Evolutionary conservation across 23 red algal genomes (phyloP), one percentile per base, ranked within the genome.

Genomic region (Cyanidium caldarium): DNA sequence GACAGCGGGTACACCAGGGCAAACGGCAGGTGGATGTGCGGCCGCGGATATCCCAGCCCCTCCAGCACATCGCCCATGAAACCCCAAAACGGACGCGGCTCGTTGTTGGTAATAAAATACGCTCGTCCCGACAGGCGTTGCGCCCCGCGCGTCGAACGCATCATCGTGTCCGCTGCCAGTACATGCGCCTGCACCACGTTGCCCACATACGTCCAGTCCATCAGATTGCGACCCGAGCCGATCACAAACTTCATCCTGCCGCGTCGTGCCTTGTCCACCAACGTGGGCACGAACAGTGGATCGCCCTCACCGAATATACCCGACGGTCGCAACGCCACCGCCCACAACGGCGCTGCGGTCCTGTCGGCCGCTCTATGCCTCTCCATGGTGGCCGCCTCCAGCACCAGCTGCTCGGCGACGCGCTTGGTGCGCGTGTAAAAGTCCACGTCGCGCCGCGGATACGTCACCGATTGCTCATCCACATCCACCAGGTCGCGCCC

Each of bases 41-140:
- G 87, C 34, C 46, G 45, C 1, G 79, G 77, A 40, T 94, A 94
- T 0, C 87, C 87, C 15, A 94, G 67, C 15, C 74, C 74, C 28
- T 65, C 68, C 5, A 94, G 72, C 2, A 94, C 66, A 67, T 72
- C 41, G 1, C 87, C 80, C 1, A 68, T 38, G 30, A 85, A 79
- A 19, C 77, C 80, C 87, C 87, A 94, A 66, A 94, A 94, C 10
- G 68, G 70, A 39, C 75, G 76, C 31, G 87, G 67, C 44, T 94
- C 87, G 35, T 84, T 79, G 38, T 94, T 94, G 3, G 87, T 94
- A 41, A 94, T 94, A 35, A 94, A 94, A 28, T 94, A 94, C n/a
- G 73, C 87, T n/a, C 73, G 41, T 0, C 87, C 80, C 0, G 68
- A 67, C 29, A 94, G 46, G 21, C 34, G 43, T 42, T 26, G 5